Percentiles rank a stretch among this genome's conserved stretches.
Conservation (phyloP, 306 rosid genomes). For the Trifolium repens region DNA sequence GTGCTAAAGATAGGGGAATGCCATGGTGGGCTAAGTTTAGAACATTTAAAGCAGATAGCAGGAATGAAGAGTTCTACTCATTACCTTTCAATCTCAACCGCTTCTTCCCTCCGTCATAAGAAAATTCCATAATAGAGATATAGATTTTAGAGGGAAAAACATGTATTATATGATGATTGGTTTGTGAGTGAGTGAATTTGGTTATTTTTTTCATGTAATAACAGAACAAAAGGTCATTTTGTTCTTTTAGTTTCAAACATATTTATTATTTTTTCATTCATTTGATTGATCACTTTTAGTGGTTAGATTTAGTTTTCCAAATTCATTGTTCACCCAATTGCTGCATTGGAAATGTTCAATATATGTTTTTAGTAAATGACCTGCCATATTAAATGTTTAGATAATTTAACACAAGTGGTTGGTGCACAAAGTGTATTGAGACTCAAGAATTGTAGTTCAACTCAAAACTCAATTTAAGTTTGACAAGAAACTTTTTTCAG, state of each 20-base stretch:
- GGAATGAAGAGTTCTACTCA: conserved; percentile 90
- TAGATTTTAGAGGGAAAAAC: conserved; percentile 60
- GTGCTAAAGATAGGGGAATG: conserved; percentile 95
- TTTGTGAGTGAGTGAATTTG: conserved; percentile 26
- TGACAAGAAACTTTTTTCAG: too few species aligned
- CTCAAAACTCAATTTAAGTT: too few species aligned
- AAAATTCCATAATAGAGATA: not conserved
- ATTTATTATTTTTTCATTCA: not conserved
- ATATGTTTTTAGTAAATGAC: not conserved
- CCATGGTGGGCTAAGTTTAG: conserved; percentile 97
- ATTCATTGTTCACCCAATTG: conserved; percentile 3
- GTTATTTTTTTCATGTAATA: conserved; percentile 51
- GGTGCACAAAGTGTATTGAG: too few species aligned
- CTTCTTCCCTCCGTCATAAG: conserved; percentile 91
- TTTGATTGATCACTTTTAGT: conserved; percentile 12
- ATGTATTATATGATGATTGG: conserved; percentile 25
- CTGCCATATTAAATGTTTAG: too few species aligned
- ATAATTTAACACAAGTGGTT: too few species aligned
- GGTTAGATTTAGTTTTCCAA: conserved; percentile 1
- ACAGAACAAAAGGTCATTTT: conserved; percentile 12
- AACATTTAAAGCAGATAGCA: conserved; percentile 73
- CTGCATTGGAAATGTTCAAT: not conserved
- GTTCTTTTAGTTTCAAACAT: not conserved
- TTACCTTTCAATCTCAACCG: conserved; percentile 96
- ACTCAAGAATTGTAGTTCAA: too few species aligned